Evolutionary conservation across 331 rosid genomes (phyloP).

Genomic region (Malus hybrid): DNA sequence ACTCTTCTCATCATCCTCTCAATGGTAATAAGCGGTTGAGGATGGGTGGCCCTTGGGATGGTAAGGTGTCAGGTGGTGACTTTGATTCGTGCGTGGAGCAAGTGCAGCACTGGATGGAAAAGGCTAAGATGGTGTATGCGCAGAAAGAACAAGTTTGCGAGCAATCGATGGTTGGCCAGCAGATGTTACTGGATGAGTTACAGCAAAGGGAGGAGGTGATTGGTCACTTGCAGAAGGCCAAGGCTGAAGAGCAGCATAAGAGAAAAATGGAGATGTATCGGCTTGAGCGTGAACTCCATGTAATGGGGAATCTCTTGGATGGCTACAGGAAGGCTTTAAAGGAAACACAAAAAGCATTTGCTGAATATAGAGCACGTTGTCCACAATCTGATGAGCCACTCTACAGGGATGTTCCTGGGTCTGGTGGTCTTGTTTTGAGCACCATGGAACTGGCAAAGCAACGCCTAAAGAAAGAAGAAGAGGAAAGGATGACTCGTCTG

Average conservation of each 20-base stretch:
- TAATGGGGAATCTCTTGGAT: conserved; percentile 61
- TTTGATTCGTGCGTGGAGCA: conserved; percentile 56
- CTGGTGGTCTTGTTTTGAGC: conserved; percentile 89
- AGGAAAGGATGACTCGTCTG: conserved; percentile 40
- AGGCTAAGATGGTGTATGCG: conserved; percentile 53
- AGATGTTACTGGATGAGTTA: conserved; percentile 48
- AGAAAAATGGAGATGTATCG: conserved; percentile 50
- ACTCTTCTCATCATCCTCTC: conserved; percentile 40
- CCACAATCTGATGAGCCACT: conserved; percentile 75
- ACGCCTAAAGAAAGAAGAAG: conserved; percentile 70
- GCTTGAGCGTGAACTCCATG: conserved; percentile 65
- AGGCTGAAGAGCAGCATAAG: conserved; percentile 64
- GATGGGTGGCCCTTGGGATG: conserved; percentile 54
- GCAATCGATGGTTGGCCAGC: conserved; percentile 41
- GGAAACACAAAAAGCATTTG: conserved; percentile 56
- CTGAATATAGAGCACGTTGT: conserved; percentile 50
- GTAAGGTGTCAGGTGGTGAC: conserved; percentile 33
- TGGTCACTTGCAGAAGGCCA: conserved; percentile 50
- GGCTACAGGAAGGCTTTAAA: conserved; percentile 77
- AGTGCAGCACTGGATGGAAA: conserved; percentile 52
- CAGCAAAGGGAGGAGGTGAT: conserved; percentile 54
- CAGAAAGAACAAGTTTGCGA: conserved; percentile 52
- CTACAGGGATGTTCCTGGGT: conserved; percentile 78
- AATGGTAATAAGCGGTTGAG: conserved; percentile 62
- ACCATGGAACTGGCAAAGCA: conserved; percentile 67